Conservation (phyloP, 140 eudicot species). For the Ambrosia hybrid region DNA sequence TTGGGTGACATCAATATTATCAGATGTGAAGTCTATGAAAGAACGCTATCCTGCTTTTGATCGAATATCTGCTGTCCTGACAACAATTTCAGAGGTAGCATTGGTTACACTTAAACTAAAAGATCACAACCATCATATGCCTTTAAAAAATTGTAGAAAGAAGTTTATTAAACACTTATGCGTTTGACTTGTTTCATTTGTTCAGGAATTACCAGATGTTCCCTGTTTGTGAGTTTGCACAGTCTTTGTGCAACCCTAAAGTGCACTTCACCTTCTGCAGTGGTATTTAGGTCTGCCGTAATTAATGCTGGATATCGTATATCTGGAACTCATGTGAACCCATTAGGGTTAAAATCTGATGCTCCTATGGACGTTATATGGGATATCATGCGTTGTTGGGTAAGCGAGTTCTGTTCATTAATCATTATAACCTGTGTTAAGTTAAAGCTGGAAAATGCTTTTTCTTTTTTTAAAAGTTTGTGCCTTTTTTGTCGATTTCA, state of each 20-base stretch:
- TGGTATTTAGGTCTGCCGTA: constrained; percentile 84
- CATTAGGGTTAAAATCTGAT: constrained; percentile 85
- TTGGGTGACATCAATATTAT: constrained; percentile 75
- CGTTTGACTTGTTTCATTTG: too few relatives aligned
- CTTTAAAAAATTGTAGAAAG: too few relatives aligned
- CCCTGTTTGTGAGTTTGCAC: constrained; percentile 90
- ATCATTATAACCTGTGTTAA: not conserved
- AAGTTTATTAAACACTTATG: too few relatives aligned
- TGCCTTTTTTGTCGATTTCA: too few relatives aligned
- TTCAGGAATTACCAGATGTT: too few relatives aligned
- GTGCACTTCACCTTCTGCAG: constrained; percentile 96
- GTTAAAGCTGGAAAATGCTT: not conserved
- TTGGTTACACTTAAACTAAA: too few relatives aligned
- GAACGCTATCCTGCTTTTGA: constrained; percentile 65
- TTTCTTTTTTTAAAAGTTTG: too few relatives aligned
- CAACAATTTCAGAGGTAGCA: too few relatives aligned
- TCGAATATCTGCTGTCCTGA: too few relatives aligned
- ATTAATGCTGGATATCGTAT: constrained; percentile 96
- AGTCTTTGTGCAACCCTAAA: constrained; percentile 85
- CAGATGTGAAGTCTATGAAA: constrained; percentile 63
- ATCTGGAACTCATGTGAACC: constrained; percentile 93
- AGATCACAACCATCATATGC: too few relatives aligned
- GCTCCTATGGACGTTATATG: constrained; percentile 99
- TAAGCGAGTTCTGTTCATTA: constrained; percentile 31
- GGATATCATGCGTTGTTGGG: constrained; percentile 99